Conservation (phyloP, 1,284 basidiomycete genomes). For the Irpex sp. region DNA sequence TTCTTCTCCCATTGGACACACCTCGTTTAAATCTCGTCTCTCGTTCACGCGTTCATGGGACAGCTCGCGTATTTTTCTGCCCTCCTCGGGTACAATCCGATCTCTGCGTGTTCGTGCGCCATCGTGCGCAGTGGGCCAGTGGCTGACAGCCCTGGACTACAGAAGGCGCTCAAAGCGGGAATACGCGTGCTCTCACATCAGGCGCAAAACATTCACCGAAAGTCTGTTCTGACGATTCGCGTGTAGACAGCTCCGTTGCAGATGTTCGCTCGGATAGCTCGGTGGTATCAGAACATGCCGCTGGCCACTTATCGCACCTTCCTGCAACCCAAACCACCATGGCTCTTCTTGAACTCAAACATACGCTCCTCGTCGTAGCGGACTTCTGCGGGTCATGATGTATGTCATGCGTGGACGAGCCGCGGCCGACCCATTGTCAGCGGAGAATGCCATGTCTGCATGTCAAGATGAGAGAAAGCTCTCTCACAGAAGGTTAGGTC, state of each 20-base stretch:
- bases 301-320: background rate
- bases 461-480: background rate
- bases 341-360: constrained; percentile 3
- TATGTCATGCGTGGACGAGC: constrained; percentile 7
- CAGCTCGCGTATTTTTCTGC: background rate
- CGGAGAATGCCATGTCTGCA: constrained; percentile 8
- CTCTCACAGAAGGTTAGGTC: background rate
- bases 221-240: background rate
- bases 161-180: too few species aligned
- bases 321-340: background rate
- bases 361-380: background rate
- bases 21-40: constrained; percentile 12
- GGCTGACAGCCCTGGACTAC: too few species aligned
- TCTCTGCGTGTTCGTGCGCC: background rate
- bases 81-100: background rate
- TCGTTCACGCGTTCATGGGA: constrained; percentile 14
- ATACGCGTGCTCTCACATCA: background rate
- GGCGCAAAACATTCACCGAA: background rate
- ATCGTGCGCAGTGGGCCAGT: background rate
- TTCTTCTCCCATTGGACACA: constrained; percentile 8
- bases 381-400: background rate
- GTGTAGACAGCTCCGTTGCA: background rate
- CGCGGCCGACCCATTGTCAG: constrained; percentile 1
- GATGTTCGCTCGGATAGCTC: background rate
- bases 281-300: constrained; percentile 4